These are phyloP conservation scores for Alternaria tenuissima DNA, from an alignment of 2,329 filamentous ascomycete genomes.

Conservation along the genomic window DNA sequence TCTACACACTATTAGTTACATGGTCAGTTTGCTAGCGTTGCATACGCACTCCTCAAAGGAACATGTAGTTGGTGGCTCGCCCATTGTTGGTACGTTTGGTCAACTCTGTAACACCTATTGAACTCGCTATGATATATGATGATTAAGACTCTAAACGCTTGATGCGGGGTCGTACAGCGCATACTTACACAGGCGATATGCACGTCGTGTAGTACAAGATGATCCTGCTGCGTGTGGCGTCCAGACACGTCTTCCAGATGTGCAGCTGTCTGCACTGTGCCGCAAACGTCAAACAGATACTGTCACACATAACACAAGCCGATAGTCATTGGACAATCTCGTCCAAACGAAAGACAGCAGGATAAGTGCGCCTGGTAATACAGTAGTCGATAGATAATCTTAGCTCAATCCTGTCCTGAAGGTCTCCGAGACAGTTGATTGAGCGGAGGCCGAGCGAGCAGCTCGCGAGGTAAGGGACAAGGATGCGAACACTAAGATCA, in stretches of 20 bases:
- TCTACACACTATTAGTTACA: conserved; percentile 8
- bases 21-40: neutral
- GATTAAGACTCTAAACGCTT: neutral
- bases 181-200: neutral
- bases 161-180: conserved; percentile 16
- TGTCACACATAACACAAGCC: neutral
- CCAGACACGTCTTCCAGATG: conserved; percentile 1
- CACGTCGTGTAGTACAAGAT: neutral
- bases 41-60: conserved; percentile 22
- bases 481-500: no score
- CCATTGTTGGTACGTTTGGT: conserved; percentile 7
- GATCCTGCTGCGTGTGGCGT: neutral
- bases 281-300: neutral
- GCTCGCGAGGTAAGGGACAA: no score
- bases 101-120: neutral
- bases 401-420: neutral
- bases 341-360: neutral
- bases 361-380: neutral
- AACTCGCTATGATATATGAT: neutral
- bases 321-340: neutral
- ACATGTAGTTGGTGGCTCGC: neutral
- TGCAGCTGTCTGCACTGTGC: conserved; percentile 1
- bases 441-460: no score
- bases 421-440: neutral
- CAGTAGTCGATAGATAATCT: neutral